These are phyloP conservation scores for Vigna nakashimae DNA, from an alignment of 306 rosid species.

Conservation along the genomic window DNA sequence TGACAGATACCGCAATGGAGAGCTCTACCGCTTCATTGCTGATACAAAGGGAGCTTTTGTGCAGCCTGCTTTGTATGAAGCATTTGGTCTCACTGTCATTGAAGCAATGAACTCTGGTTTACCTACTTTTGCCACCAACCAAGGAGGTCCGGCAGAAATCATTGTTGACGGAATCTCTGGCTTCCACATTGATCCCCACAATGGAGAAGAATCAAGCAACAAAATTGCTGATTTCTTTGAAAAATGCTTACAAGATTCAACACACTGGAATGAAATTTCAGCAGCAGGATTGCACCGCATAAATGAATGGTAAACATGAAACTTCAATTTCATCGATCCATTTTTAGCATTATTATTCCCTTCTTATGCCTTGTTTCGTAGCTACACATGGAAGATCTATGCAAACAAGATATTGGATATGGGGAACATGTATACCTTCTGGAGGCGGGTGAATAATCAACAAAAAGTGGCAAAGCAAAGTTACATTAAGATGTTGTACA, in stretches of 20 bases:
- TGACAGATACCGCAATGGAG: slow-evolving; percentile 78
- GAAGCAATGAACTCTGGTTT: slow-evolving; percentile 98
- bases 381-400: slow-evolving; percentile 94
- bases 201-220: slow-evolving; percentile 72
- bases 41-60: slow-evolving; percentile 96
- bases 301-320: slow-evolving; percentile 67
- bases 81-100: slow-evolving; percentile 92
- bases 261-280: slow-evolving; percentile 67
- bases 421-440: slow-evolving; percentile 74
- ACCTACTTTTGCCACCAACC: slow-evolving; percentile 92
- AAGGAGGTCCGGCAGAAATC: slow-evolving; percentile 97
- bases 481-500: slow-evolving; percentile 80
- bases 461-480: slow-evolving; percentile 76
- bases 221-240: slow-evolving; percentile 87
- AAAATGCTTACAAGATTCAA: slow-evolving; percentile 60
- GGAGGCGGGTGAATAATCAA: slow-evolving; percentile 73
- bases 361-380: slow-evolving; percentile 46
- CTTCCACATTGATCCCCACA: slow-evolving; percentile 82
- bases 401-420: slow-evolving; percentile 78
- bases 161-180: slow-evolving; percentile 81
- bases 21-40: slow-evolving; percentile 84
- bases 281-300: slow-evolving; percentile 71
- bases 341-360: neutral
- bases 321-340: slow-evolving; percentile 6
- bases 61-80: slow-evolving; percentile 93